These are phyloP conservation scores for Trichoderma polysporum DNA, from an alignment of 2,329 filamentous ascomycete species.

Conservation along the genomic window DNA sequence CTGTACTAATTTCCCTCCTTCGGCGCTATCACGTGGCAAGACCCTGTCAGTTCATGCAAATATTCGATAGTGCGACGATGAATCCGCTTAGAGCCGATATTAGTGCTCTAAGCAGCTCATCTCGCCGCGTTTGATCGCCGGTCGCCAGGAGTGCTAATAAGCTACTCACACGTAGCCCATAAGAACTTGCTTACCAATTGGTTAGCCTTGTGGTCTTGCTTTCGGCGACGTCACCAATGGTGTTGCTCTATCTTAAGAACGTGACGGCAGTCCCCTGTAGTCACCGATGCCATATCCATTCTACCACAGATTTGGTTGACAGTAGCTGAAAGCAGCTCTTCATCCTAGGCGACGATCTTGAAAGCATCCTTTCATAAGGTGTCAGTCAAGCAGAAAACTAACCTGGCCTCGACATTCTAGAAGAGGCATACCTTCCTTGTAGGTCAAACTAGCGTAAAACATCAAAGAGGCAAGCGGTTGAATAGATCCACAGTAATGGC, in stretches of 20 bases:
- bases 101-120: conserved; percentile 1
- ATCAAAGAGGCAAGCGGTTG: background rate
- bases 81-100: conserved; percentile 11
- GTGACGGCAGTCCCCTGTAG: background rate
- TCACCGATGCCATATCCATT: background rate
- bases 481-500: background rate
- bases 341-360: background rate
- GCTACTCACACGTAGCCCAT: background rate
- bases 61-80: conserved; percentile 15
- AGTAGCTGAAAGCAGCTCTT: background rate
- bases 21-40: conserved; percentile 8
- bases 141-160: background rate
- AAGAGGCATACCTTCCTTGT: background rate
- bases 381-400: background rate
- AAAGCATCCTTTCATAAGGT: background rate
- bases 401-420: background rate
- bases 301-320: background rate
- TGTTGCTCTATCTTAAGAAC: background rate
- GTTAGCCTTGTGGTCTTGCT: background rate
- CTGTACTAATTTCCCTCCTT: background rate
- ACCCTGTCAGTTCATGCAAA: conserved; percentile 12
- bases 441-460: background rate
- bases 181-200: background rate
- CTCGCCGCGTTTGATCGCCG: background rate
- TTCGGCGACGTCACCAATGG: background rate